These are phyloP conservation scores for Daedaleopsis nitida DNA, from an alignment of 768 basidiomycete species.

Conservation along the genomic window DNA sequence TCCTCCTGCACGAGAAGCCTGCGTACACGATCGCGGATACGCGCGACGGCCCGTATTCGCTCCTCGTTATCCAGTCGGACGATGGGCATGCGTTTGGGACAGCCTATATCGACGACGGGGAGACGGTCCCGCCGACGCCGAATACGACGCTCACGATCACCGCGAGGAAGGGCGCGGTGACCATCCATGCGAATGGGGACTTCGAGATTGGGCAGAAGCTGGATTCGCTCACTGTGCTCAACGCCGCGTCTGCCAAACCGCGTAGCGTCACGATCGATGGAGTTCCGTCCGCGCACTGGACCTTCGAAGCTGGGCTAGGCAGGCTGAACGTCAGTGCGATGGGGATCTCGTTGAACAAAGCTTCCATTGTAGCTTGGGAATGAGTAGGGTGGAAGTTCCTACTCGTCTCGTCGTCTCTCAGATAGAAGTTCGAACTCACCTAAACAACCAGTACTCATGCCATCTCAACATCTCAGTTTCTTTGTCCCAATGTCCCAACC, in stretches of 20 bases:
- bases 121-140: conserved; percentile 57
- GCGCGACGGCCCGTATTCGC: conserved; percentile 56
- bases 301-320: conserved; percentile 38
- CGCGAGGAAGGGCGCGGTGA: conserved; percentile 37
- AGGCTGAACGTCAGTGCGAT: background rate
- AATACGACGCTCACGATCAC: conserved; percentile 51
- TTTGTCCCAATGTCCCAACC: no score
- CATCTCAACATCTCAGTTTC: no score
- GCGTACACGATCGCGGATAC: conserved; percentile 74
- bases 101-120: conserved; percentile 73
- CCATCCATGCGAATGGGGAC: conserved; percentile 39
- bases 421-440: no score
- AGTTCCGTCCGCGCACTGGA: conserved; percentile 34
- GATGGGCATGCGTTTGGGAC: conserved; percentile 56
- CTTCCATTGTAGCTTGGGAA: background rate
- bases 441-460: no score
- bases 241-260: conserved; percentile 40
- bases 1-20: conserved; percentile 64
- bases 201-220: conserved; percentile 52
- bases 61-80: conserved; percentile 58
- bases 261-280: conserved; percentile 30
- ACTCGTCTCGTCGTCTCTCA: no score
- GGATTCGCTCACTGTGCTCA: conserved; percentile 58
- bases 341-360: background rate
- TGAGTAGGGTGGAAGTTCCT: no score